Evolutionary conservation across 306 rosid genomes (phyloP), one percentile per base, ranked within the genome.

Genomic region (Cucumis melo): DNA sequence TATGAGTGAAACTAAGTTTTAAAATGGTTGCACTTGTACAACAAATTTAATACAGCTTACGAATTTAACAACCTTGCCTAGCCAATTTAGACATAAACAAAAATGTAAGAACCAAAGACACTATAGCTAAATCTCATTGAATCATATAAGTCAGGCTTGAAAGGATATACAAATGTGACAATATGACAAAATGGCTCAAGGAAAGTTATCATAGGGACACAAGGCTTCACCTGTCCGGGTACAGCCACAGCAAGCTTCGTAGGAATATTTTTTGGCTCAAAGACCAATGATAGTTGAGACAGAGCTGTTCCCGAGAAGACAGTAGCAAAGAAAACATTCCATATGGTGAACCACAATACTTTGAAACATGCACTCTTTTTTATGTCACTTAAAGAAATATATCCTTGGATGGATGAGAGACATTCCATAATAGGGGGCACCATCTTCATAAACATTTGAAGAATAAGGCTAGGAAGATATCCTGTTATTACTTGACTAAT

Each of bases 401-500:
- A 86, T 71, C 99, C 99, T 84, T 94, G 99, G 77, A 94, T 89
- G 83, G 99, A 88, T 41, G 99, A 89, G 81, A 94, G 90, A 82
- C 87, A 89, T 83, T 78, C 78, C 99, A 94, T 94, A 76, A 82
- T 76, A 24, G 99, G 99, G 67, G 97, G 97, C 74, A 94, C 96
- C 73, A 29, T 23, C 83, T 83, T 88, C 88, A 94, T 87, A 82
- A 90, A 94, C 84, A 87, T 77, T 77, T 82, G 93, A 84, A 94
- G 99, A 82, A 94, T 89, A 60, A 94, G 93, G 51, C 96, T 92
- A 74, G 99, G 99, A 76, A 94, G 99, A 83, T 92, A 94, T 75
- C 99, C 99, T 0, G 99, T 94, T 66, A 94, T 24, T 75, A 94
- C 81, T 87, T 94, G 81, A 79, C 95, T 92, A 72, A 94, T 81